Evolutionary conservation across 164 flowering plant genomes (phyloP).

Genomic region (Paratinospora sagittata): DNA sequence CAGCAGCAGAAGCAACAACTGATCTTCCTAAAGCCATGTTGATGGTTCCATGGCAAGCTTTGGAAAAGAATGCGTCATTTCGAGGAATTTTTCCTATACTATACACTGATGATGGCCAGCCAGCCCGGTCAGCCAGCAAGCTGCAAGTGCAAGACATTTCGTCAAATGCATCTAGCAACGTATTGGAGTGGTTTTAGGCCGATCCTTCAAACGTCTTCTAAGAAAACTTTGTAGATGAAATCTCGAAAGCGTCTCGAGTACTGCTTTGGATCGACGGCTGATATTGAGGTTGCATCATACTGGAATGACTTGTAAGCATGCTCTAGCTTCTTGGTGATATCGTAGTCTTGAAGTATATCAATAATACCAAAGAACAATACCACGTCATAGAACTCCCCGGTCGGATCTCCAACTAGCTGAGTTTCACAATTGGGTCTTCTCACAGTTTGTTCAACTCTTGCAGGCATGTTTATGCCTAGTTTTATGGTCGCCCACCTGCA

Average conservation of each 20-base stretch:
- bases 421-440: conserved; percentile 41
- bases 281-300: conserved; percentile 71
- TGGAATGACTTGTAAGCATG: conserved; percentile 83
- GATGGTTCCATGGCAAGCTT: no score
- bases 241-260: conserved; percentile 76
- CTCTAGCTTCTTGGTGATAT: conserved; percentile 80
- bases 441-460: conserved; percentile 50
- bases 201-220: conserved; percentile 27
- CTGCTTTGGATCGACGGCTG: conserved; percentile 73
- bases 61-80: no score
- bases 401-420: conserved; percentile 63
- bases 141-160: no score
- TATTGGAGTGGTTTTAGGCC: not conserved
- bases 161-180: no score
- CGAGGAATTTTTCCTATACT: no score
- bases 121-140: no score
- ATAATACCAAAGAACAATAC: conserved; percentile 72
- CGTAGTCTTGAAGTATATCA: conserved; percentile 87
- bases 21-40: no score
- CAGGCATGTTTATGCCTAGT: conserved; percentile 73
- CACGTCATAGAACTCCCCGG: conserved; percentile 64
- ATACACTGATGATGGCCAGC: no score
- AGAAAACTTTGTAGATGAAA: conserved; percentile 48
- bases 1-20: no score
- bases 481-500: conserved; percentile 62